Evolutionary conservation across 345 rosid genomes (phyloP).

Genomic region (Cochlearia excelsa): DNA sequence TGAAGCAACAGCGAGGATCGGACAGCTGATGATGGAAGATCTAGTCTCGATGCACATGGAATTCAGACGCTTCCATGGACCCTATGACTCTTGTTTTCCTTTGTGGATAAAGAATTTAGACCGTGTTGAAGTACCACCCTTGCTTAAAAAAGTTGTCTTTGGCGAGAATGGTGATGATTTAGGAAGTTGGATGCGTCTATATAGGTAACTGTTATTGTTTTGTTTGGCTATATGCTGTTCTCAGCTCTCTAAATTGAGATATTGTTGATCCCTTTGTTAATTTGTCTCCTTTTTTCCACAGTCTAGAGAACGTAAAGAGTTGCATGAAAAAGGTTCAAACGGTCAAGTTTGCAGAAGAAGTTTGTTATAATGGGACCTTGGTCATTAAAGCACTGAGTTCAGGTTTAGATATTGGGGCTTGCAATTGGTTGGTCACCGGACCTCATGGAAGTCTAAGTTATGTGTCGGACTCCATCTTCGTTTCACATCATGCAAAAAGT

Average conservation of each 20-base stretch:
- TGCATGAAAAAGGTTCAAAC: constrained; percentile 61
- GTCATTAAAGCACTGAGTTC: constrained; percentile 72
- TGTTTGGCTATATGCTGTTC: background rate
- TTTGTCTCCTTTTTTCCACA: constrained; percentile 31
- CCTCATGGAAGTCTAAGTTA: constrained; percentile 52
- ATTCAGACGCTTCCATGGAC: constrained; percentile 56
- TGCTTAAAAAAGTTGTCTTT: constrained; percentile 47
- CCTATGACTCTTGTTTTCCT: constrained; percentile 46
- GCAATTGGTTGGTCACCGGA: constrained; percentile 69
- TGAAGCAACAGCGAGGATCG: constrained; percentile 69
- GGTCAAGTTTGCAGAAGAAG: constrained; percentile 69
- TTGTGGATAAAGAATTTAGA: constrained; percentile 70
- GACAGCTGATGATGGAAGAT: constrained; percentile 86
- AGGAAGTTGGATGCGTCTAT: constrained; percentile 83
- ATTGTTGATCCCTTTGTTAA: constrained; percentile 6
- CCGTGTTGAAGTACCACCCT: constrained; percentile 51
- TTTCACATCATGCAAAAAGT: constrained; percentile 53
- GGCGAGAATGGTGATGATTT: constrained; percentile 63
- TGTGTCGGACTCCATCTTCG: constrained; percentile 57
- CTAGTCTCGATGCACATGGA: constrained; percentile 76
- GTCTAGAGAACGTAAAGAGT: constrained; percentile 64
- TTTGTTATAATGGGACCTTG: constrained; percentile 71
- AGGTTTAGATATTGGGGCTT: constrained; percentile 83
- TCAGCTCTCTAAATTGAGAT: background rate
- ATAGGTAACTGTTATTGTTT: constrained; percentile 50